A percentile compares a stretch with the other conserved stretches of the same genome.
These are phyloP conservation scores for Leccinum rimulosum DNA, from an alignment of 768 basidiomycete species.

Conservation along the genomic window DNA sequence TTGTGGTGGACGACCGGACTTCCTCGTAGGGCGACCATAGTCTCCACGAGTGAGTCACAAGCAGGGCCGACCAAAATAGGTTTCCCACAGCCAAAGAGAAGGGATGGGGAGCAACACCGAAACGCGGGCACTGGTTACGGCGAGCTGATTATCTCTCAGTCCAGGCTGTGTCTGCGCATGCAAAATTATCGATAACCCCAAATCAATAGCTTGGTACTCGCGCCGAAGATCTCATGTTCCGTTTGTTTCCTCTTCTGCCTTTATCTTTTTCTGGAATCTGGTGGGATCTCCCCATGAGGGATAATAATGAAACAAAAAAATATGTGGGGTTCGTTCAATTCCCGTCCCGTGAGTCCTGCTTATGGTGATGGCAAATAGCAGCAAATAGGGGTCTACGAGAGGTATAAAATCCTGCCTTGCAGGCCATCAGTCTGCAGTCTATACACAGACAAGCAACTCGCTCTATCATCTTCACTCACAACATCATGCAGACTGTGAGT, in stretches of 20 bases:
- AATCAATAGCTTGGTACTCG: neutral
- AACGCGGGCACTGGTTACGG: neutral
- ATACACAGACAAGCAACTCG: neutral
- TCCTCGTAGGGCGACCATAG: neutral
- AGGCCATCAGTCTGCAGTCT: neutral
- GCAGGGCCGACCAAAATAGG: neutral
- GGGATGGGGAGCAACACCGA: no score
- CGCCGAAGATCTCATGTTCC: neutral
- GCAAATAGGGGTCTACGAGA: neutral
- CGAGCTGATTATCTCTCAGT: neutral
- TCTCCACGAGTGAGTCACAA: neutral
- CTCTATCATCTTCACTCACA: neutral
- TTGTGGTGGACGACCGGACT: neutral
- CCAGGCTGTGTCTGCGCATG: neutral
- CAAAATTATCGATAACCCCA: neutral
- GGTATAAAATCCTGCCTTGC: slow-evolving; percentile 6
- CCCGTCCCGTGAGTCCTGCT: neutral
- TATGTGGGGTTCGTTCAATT: neutral
- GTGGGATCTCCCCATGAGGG: no score
- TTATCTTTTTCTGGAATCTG: no score
- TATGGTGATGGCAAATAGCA: neutral
- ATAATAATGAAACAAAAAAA: no score
- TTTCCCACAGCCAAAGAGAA: neutral
- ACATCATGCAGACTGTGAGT: slow-evolving; percentile 19
- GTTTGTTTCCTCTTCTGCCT: neutral